Evolutionary conservation across 2,329 filamentous ascomycete species (phyloP).

Genomic region (Aspergillus amoenus): DNA sequence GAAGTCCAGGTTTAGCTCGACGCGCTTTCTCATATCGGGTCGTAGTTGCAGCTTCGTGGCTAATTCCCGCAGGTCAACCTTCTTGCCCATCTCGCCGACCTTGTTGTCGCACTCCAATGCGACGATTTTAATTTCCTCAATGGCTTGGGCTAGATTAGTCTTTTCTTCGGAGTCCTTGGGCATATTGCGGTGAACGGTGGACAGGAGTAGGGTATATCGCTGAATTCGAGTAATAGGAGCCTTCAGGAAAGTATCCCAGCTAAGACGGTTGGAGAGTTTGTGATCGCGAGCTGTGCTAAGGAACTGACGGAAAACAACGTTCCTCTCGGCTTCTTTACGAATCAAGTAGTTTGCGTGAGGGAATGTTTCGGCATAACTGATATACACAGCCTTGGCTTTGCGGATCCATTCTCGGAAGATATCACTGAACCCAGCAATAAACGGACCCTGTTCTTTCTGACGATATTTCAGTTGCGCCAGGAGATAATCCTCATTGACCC

Average conservation of each 20-base stretch:
- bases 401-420: conserved; percentile 98
- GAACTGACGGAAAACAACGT: conserved; percentile 83
- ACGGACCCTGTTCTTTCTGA: conserved; percentile 94
- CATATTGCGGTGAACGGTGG: conserved; percentile 82
- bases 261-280: conserved; percentile 75
- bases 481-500: conserved; percentile 89
- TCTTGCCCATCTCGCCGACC: conserved; percentile 88
- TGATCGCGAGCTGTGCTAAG: conserved; percentile 77
- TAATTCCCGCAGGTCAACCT: conserved; percentile 84
- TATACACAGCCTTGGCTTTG: conserved; percentile 83
- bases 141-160: conserved; percentile 75
- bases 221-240: conserved; percentile 90
- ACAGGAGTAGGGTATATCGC: conserved; percentile 79
- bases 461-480: conserved; percentile 93
- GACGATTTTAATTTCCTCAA: conserved; percentile 87
- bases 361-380: conserved; percentile 87
- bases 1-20: conserved; percentile 86
- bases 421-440: conserved; percentile 90
- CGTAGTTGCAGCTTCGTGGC: conserved; percentile 79
- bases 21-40: conserved; percentile 77
- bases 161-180: conserved; percentile 85
- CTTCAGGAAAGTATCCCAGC: conserved; percentile 94
- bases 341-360: conserved; percentile 81
- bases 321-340: conserved; percentile 78
- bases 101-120: conserved; percentile 88